Evolutionary conservation across 805 yeast species (phyloP), one percentile per base, ranked within the genome.

Genomic region (Yamadazyma paraphyllophila): DNA sequence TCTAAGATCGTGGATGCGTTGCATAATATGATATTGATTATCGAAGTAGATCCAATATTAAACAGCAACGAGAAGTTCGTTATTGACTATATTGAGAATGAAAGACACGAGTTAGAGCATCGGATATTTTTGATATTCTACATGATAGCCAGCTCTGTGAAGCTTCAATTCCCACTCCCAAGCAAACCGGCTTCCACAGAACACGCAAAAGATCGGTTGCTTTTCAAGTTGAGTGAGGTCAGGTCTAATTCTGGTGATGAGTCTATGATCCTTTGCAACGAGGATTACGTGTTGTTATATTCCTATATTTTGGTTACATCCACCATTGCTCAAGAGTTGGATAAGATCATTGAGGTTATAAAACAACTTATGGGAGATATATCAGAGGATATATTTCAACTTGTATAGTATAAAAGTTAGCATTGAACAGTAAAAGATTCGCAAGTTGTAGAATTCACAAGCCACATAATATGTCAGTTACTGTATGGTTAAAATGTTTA

Each of bases 161-260:
- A 80, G 36, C 66, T 88, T 8, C 89, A 90, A 2, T 80, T 86
- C 46, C 96, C 96, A 2, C 59, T 88, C 17, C 95, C 96, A 0
- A 78, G 76, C 17, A 82, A 82, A 53, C 83, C 91, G 1, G 92
- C 94, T 0, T 81, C 88, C 0, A 83, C 89, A 0, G 86, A 79
- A 36, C 86, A 83, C 58, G 83, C 94, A 0, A 78, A 82, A 53
- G 88, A 83, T 49, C 63, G 90, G 29, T 71, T 88, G 69, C 69
- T 87, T 50, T 77, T 72, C 38, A 86, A 85, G 53, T 67, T 87
- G 51, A 81, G 78, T 48, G 81, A 79, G 48, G 77, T 82, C 14
- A 65, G 94, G 41, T 16, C 48, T 2, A 43, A 35, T 12, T 43
- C 49, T 3, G 45, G 17, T 24, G 40, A 41, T 13, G 26, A 17